phyloP scores from a whole-genome alignment of 1,139 yeast genomes.

The Hyphopichia burtonii region DNA sequence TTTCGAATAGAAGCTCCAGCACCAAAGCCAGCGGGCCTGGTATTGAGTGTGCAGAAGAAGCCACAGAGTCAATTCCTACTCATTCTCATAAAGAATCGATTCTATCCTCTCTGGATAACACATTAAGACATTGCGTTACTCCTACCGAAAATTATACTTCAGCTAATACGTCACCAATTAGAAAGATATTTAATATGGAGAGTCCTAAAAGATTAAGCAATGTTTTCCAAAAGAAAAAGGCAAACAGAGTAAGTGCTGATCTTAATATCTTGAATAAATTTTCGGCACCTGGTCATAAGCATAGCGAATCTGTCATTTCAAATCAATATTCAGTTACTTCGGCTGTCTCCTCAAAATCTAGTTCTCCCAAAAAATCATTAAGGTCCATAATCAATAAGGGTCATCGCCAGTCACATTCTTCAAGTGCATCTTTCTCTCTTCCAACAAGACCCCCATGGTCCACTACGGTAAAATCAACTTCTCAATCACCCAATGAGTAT shows the following conservation, averaged over 20 bases:
- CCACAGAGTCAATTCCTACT: not conserved
- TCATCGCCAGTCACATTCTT: constrained; percentile 4
- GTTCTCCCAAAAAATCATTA: constrained; percentile 31
- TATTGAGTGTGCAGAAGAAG: not conserved
- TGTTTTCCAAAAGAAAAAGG: constrained; percentile 20
- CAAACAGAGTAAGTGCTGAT: not conserved
- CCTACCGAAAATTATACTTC: constrained; percentile 8
- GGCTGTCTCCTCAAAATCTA: constrained; percentile 24
- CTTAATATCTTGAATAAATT: constrained; percentile 2
- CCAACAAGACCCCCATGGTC: constrained; percentile 1
- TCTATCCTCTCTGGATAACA: constrained; percentile 2
- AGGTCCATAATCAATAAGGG: constrained; percentile 17
- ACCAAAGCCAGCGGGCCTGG: constrained; percentile 6
- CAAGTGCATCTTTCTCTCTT: constrained; percentile 1
- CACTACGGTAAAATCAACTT: not conserved
- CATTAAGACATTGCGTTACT: constrained; percentile 8
- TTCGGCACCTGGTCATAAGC: constrained; percentile 17
- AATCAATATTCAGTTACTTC: constrained; percentile 30
- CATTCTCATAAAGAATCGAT: constrained; percentile 10
- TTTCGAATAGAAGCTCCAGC: constrained; percentile 4
- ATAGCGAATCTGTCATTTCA: constrained; percentile 29
- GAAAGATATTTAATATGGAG: constrained; percentile 27
- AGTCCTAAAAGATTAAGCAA: constrained; percentile 33
- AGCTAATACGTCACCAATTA: constrained; percentile 30
- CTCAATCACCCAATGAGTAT: not conserved